Base-by-base conservation (phyloP, 176 grass and related monocot genomes). In the Carex kokanica region DNA sequence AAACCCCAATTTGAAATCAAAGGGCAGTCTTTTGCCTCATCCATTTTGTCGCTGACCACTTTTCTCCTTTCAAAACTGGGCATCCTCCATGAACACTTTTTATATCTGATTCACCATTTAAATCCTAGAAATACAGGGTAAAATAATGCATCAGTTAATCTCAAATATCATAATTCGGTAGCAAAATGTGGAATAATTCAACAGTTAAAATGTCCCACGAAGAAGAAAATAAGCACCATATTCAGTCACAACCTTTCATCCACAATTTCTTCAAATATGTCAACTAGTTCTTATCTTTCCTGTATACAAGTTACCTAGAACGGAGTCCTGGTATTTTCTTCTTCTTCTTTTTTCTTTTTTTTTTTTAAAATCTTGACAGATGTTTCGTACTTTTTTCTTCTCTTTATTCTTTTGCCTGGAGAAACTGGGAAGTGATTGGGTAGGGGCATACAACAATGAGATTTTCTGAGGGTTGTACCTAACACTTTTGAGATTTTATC, bases 11-110 rank as follows among this genome's bases (percentile, higher is more conserved):
- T 15, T 17, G 29, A 38, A 80, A 68, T 97, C 72, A 93, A 81
- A 88, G 75, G n/a, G 75, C 86, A 62, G 90, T 61, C 60, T 89
- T 94, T 63, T 97, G 92, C 73, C 95, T 92, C 95, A 97, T 91
- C 95, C 95, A 97, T 88, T 94, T 97, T 58, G 95, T 97, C 49
- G 95, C 95, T 1, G 95, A 94, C 95, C 95, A 97, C 84, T 97
- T 97, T 84, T 94, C 95, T 7, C 95, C 95, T 84, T 87, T 86
- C n/a, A 97, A 81, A 82, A 97, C 95, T 25, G 90, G 61, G 64
- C 95, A 97, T 79, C 95, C 92, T 53, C 90, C 86, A 69, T 97
- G 95, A 68, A 94, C 56, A 78, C 95, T 97, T 56, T 86, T 97
- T 21, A 81, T 66, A 63, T 97, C 92, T 2, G 86, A 86, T 79